Percentiles rank a stretch among this genome's conserved stretches.
These are phyloP conservation scores for Globisporangium apiculatum DNA, from an alignment of 352 stramenopile species.

Conservation along the genomic window DNA sequence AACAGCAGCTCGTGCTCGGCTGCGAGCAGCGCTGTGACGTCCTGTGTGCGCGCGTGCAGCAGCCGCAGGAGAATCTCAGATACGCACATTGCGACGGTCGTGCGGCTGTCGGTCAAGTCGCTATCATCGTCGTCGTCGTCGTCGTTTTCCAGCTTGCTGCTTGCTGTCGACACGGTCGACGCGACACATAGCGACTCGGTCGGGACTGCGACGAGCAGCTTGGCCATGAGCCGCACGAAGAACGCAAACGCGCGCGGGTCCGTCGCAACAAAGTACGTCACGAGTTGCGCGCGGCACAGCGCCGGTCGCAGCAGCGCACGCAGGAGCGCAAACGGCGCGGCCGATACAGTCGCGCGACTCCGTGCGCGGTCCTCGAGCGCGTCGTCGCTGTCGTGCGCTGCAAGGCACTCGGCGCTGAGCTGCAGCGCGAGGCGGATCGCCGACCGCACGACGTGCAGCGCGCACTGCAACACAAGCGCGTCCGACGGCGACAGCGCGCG, in stretches of 20 bases:
- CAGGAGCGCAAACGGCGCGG: slow-evolving; percentile 50
- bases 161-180: background rate
- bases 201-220: slow-evolving; percentile 47
- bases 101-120: background rate
- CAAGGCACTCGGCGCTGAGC: slow-evolving; percentile 61
- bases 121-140: background rate
- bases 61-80: slow-evolving; percentile 36
- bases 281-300: slow-evolving; percentile 43
- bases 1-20: slow-evolving; percentile 41
- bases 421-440: slow-evolving; percentile 57
- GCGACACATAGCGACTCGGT: slow-evolving; percentile 20
- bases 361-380: slow-evolving; percentile 10
- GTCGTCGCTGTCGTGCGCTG: slow-evolving; percentile 20
- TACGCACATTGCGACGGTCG: slow-evolving; percentile 27
- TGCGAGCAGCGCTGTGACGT: slow-evolving; percentile 31
- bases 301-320: slow-evolving; percentile 32
- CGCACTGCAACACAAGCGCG: slow-evolving; percentile 50
- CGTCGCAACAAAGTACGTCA: slow-evolving; percentile 51
- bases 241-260: slow-evolving; percentile 58
- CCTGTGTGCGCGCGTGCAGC: slow-evolving; percentile 31
- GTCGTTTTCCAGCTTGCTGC: slow-evolving; percentile 8
- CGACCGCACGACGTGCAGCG: slow-evolving; percentile 46
- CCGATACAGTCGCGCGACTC: slow-evolving; percentile 22
- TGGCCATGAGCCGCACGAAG: slow-evolving; percentile 62
- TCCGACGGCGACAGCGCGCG: slow-evolving; percentile 16